Evolutionary conservation across 495 filamentous ascomycete genomes (phyloP).

Genomic region (Endocarpon pusillum): DNA sequence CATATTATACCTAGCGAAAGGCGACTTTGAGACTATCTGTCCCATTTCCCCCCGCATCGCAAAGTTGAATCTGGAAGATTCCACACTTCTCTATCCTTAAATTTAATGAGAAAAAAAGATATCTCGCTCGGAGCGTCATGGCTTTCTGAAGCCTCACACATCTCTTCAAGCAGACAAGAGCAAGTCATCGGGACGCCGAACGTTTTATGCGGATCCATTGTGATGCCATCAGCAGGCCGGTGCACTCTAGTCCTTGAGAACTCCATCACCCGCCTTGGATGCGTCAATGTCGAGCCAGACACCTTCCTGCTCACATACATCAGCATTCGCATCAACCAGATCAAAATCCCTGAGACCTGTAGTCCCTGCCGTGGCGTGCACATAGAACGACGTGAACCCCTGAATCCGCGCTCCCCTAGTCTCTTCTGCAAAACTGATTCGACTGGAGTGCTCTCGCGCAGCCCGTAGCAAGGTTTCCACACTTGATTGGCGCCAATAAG

Average conservation of each 20-base stretch:
- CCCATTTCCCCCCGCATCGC: too few relatives aligned
- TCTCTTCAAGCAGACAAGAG: slow-evolving; percentile 73
- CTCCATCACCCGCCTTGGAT: slow-evolving; percentile 72
- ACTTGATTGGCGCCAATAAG: too few relatives aligned
- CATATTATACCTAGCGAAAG: too few relatives aligned
- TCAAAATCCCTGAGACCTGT: slow-evolving; percentile 88
- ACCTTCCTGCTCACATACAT: slow-evolving; percentile 49
- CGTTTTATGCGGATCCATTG: slow-evolving; percentile 95
- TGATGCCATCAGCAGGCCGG: slow-evolving; percentile 56
- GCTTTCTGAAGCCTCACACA: slow-evolving; percentile 54
- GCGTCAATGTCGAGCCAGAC: slow-evolving; percentile 89
- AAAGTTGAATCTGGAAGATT: too few relatives aligned
- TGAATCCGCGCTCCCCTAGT: too few relatives aligned
- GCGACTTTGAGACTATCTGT: too few relatives aligned
- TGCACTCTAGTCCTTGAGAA: slow-evolving; percentile 55
- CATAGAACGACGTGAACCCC: slow-evolving; percentile 87
- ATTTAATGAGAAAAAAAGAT: too few relatives aligned
- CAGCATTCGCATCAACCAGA: slow-evolving; percentile 52
- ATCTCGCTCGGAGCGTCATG: slow-evolving; percentile 74
- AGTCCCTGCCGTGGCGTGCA: slow-evolving; percentile 89
- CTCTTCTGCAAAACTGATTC: too few relatives aligned
- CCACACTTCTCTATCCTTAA: too few relatives aligned
- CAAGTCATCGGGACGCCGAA: slow-evolving; percentile 79
- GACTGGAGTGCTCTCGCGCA: too few relatives aligned
- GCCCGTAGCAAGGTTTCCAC: too few relatives aligned